These are phyloP conservation scores for Phialophora tarda DNA, from an alignment of 2,329 filamentous ascomycete genomes.

Conservation along the genomic window DNA sequence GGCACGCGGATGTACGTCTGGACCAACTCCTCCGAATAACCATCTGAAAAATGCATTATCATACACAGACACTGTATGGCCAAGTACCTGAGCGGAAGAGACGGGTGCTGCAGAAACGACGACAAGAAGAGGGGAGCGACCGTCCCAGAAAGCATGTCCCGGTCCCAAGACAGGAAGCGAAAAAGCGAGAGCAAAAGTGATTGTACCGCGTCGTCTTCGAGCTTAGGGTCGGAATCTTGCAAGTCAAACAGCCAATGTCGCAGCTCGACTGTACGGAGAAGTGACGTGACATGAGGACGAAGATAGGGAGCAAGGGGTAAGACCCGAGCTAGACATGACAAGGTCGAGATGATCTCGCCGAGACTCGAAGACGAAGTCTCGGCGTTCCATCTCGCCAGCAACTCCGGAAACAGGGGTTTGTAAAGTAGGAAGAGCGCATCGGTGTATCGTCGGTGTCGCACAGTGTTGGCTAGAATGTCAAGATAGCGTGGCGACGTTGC, in stretches of 20 bases:
- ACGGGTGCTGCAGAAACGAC: slow-evolving; percentile 65
- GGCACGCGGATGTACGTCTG: slow-evolving; percentile 67
- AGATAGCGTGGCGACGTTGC: slow-evolving; percentile 70
- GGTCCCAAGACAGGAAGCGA: slow-evolving; percentile 78
- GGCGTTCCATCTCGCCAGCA: slow-evolving; percentile 77
- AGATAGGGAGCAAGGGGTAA: slow-evolving; percentile 37
- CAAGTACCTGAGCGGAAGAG: slow-evolving; percentile 73
- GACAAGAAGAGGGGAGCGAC: slow-evolving; percentile 72
- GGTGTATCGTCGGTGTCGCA: slow-evolving; percentile 72
- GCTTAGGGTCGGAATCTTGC: slow-evolving; percentile 6
- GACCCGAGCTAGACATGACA: slow-evolving; percentile 42
- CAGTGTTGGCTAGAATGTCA: slow-evolving; percentile 70
- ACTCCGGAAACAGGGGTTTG: slow-evolving; percentile 76
- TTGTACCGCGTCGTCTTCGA: slow-evolving; percentile 50
- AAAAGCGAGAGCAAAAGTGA: slow-evolving; percentile 71
- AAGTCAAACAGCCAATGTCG: slow-evolving; percentile 6
- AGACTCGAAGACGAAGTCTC: slow-evolving; percentile 33
- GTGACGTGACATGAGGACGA: slow-evolving; percentile 24
- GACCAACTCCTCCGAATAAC: slow-evolving; percentile 74
- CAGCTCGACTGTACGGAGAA: slow-evolving; percentile 20
- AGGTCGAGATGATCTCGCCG: slow-evolving; percentile 40
- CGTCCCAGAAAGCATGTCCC: slow-evolving; percentile 67
- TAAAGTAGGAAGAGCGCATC: slow-evolving; percentile 76
- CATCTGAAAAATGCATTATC: slow-evolving; percentile 79
- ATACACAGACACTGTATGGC: slow-evolving; percentile 81